Evolutionary conservation across 1,284 basidiomycete species (phyloP), one percentile per base, ranked within the genome.

Genomic region (Fistulinella cinereoalba): DNA sequence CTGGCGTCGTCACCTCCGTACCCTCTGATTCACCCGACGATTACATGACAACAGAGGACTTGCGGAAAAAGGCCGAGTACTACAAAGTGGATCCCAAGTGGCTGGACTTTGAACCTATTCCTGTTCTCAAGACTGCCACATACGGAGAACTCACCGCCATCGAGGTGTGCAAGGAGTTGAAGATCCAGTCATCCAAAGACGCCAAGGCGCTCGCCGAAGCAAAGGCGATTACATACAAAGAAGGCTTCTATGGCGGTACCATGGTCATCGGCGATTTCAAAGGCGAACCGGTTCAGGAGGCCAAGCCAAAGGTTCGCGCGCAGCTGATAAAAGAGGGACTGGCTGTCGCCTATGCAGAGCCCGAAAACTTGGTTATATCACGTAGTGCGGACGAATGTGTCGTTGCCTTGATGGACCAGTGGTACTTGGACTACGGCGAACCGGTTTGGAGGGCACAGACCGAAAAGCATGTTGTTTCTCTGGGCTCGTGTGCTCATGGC

Each of bases 351-450:
- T 99, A 99, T 66, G 93, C 94, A 16, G 97, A 99, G 71, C 97
- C 97, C 1, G 96, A 98, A 70, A 92, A 90, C 47, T 70, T 91
- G 63, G 88, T 98, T 62, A 83, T 95, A 63, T 92, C 88, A 47
- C 79, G 96, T 43, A 92, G 88, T 68, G 83, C 80, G 19, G 96
- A 99, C 64, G 96, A 98, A 71, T 99, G 96, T 73, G 90, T 98
- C 28, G 95, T 99, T 49, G 95, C 96, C 6, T 75, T 99, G 54
- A 96, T 94, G 80, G 97, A 99, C 67, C 97, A 99, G 71, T 99
- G 96, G 95, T 99, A 99, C 72, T 74, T 99, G 66, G 94, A 99
- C 71, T 99, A 99, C 64, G 97, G 96, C 59, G 95, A 98, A 74
- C 66, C 82, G 3, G 67, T 69, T 32, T 99, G 97, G 97, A 89